Evolutionary conservation across 1,284 basidiomycete genomes (phyloP), one percentile per base, ranked within the genome.

Genomic region (Peniophora sp.): DNA sequence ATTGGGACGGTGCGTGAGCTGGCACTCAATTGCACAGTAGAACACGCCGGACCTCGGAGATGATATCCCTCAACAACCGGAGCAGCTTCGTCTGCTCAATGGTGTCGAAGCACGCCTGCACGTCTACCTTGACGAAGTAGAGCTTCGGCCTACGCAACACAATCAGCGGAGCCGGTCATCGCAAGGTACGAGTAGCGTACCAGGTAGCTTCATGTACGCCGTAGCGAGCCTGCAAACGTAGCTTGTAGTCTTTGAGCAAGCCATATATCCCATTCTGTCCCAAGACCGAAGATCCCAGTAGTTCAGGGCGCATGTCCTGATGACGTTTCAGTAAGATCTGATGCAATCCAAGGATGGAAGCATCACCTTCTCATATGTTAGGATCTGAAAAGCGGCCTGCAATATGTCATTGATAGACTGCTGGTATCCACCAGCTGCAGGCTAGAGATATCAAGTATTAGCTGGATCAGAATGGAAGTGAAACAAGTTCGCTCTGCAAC

Each of bases 91-190:
- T 75, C 64, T 99, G 97, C 42, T 94, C 85, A 55, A 99, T 98
- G 0, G 90, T 93, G 67, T 99, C 97, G 70, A 98, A 99, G 54
- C 94, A 97, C 1, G 93, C 87, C 54, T 88, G 85, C 14, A 99
- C 92, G 62, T 99, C 97, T 24, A 97, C 83, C 66, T 99, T 99
- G 54, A 95, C 93, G 61, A 99, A 96, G 64, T 94, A 98, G 3
- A 97, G 67, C 56, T 81, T 83, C 0, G 92, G 91, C 20, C 92
- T 94, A 52, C 9, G 39, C 8, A 23, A 52, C 12, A 52, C 12
- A 27, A 35, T 48, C 3, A 54, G 35, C 47, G 15, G 15, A 22
- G 11, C n/a, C 39, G 3, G 24, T 22, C 10, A 14, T 20, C 8
- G 27, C 22, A n/a, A 10, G 1, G 11, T 14, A n/a, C 2, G n/a